These are phyloP conservation scores for Serpula lacrymans DNA, from an alignment of 768 basidiomycete species.

Conservation along the genomic window DNA sequence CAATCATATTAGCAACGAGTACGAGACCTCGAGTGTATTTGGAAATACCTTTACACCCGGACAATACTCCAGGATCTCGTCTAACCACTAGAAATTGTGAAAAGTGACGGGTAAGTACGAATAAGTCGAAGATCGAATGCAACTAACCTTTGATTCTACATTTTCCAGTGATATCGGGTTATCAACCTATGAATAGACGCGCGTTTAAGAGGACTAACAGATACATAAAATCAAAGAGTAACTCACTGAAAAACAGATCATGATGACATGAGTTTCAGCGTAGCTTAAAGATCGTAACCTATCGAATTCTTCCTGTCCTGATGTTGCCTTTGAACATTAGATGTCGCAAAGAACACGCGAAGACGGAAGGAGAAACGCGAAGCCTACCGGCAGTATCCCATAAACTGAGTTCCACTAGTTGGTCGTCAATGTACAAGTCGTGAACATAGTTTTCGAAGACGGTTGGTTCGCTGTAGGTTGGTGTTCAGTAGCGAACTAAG, in stretches of 20 bases:
- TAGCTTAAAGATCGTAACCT: slow-evolving; percentile 91
- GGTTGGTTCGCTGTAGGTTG: slow-evolving; percentile 67
- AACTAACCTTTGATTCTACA: slow-evolving; percentile 80
- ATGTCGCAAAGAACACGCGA: slow-evolving; percentile 15
- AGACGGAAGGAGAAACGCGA: slow-evolving; percentile 6
- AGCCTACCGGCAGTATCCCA: slow-evolving; percentile 95
- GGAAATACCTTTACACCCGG: slow-evolving; percentile 85
- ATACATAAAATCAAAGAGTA: background rate
- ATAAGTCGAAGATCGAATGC: background rate
- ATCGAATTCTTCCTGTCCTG: slow-evolving; percentile 96
- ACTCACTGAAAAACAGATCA: slow-evolving; percentile 92
- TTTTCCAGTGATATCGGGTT: slow-evolving; percentile 95
- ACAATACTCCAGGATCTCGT: slow-evolving; percentile 89
- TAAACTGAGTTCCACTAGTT: slow-evolving; percentile 83
- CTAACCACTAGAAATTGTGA: slow-evolving; percentile 67
- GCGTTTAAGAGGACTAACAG: slow-evolving; percentile 10
- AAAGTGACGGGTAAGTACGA: background rate
- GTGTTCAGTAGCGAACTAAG: slow-evolving; percentile 4
- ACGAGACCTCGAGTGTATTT: slow-evolving; percentile 4
- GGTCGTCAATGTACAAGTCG: slow-evolving; percentile 82
- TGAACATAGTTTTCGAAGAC: slow-evolving; percentile 99
- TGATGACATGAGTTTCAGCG: slow-evolving; percentile 93
- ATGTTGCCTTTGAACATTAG: slow-evolving; percentile 29
- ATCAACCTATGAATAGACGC: slow-evolving; percentile 59
- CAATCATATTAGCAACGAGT: slow-evolving; percentile 5